phyloP scores from a whole-genome alignment of 2,329 filamentous ascomycete genomes.

The Cladophialophora psammophila region DNA sequence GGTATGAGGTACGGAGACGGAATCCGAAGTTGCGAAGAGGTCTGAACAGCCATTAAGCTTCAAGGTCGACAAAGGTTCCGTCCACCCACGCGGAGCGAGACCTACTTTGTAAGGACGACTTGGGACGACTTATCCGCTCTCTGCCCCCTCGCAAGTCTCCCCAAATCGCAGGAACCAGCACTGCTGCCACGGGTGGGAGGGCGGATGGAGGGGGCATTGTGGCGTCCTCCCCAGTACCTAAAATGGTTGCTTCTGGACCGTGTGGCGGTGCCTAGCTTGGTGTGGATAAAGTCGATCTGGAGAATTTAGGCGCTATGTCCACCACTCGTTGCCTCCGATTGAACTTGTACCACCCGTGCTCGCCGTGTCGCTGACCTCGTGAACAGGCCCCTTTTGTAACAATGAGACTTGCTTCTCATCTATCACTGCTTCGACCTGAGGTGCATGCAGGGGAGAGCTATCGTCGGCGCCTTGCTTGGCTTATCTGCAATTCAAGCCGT shows the following conservation, averaged over 20 bases:
- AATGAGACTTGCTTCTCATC: not conserved
- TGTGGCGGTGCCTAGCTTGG: conserved; percentile 4
- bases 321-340: not conserved
- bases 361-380: not conserved
- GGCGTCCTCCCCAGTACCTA: not conserved
- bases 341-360: not conserved
- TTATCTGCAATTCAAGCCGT: not conserved
- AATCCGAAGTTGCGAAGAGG: conserved; percentile 27
- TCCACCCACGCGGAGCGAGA: conserved; percentile 22
- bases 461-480: not conserved
- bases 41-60: conserved; percentile 29
- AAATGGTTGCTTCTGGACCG: conserved; percentile 4
- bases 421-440: not conserved
- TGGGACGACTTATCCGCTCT: not conserved
- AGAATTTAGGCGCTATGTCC: conserved; percentile 4
- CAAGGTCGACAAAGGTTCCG: conserved; percentile 17
- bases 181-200: not conserved
- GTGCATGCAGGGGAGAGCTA: not conserved
- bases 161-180: conserved; percentile 8
- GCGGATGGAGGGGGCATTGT: conserved; percentile 3
- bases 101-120: conserved; percentile 6
- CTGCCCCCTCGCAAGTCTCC: not conserved
- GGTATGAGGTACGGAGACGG: conserved; percentile 3
- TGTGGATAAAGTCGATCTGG: conserved; percentile 3
- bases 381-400: not conserved